Conservation (phyloP, 305 asterid genomes). For the Plantago rigida region DNA sequence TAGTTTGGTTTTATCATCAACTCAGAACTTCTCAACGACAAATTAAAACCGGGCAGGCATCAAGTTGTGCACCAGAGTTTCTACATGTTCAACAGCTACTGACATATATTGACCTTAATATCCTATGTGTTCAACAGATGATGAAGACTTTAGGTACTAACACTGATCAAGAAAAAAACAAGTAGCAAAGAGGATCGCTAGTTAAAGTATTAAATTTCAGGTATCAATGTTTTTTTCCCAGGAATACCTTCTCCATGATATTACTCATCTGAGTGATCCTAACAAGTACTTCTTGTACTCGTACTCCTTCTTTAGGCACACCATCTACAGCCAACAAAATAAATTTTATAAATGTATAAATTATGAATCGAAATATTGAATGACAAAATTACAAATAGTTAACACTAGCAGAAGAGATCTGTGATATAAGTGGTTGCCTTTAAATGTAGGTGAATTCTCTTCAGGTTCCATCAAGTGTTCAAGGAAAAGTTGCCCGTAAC, state of each 20-base stretch:
- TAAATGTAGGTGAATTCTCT: slow-evolving; percentile 65
- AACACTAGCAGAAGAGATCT: slow-evolving; percentile 18
- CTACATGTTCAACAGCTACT: slow-evolving; percentile 17
- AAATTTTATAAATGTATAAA: slow-evolving; percentile 4
- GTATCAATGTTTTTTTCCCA: slow-evolving; percentile 1
- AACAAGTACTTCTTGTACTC: slow-evolving; percentile 81
- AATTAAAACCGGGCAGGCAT: slow-evolving; percentile 21
- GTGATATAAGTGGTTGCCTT: slow-evolving; percentile 45
- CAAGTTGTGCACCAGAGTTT: slow-evolving; percentile 12
- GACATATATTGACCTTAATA: slow-evolving; percentile 18
- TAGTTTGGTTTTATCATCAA: not conserved
- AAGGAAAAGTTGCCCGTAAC: slow-evolving; percentile 74
- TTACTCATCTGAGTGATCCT: slow-evolving; percentile 60
- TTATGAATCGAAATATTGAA: slow-evolving; percentile 9
- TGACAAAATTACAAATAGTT: slow-evolving; percentile 20
- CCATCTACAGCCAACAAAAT: slow-evolving; percentile 57
- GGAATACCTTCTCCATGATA: slow-evolving; percentile 11
- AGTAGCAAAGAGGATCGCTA: not conserved
- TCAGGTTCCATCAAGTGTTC: slow-evolving; percentile 64
- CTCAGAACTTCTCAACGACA: slow-evolving; percentile 12
- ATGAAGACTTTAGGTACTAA: slow-evolving; percentile 4
- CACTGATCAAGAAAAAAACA: slow-evolving; percentile 17
- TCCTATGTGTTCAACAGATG: slow-evolving; percentile 10
- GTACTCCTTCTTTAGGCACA: slow-evolving; percentile 93
- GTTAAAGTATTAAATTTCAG: slow-evolving; percentile 6